Conservation (phyloP, 2,329 filamentous ascomycete genomes). For the Clathrospora elynae region DNA sequence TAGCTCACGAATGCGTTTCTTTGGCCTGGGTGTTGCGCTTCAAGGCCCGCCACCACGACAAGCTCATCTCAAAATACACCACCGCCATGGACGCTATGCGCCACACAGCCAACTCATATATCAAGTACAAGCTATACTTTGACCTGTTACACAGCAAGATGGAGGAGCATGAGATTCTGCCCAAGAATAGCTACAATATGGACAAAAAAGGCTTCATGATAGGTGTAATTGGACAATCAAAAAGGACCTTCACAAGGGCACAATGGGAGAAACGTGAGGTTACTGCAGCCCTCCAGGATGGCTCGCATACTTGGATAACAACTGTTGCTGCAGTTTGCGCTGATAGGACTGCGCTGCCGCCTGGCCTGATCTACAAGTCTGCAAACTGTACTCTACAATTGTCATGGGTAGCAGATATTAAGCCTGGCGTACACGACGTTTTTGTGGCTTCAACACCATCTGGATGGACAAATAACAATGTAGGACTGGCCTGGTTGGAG, state of each 20-base stretch:
- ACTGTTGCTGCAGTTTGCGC: constrained; percentile 16
- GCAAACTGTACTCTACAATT: too few species aligned
- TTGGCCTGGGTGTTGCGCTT: too few species aligned
- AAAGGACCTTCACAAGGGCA: constrained; percentile 10
- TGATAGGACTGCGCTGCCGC: constrained; percentile 13
- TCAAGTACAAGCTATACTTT: constrained; percentile 12
- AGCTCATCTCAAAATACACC: too few species aligned
- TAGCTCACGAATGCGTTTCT: too few species aligned
- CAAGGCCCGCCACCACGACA: too few species aligned
- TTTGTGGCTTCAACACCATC: neutral
- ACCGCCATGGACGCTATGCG: constrained; percentile 8
- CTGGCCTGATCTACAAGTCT: constrained; percentile 12
- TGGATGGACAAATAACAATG: neutral
- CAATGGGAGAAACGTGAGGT: neutral
- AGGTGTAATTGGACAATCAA: constrained; percentile 6
- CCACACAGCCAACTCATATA: constrained; percentile 7
- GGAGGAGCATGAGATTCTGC: constrained; percentile 7
- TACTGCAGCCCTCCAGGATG: constrained; percentile 7
- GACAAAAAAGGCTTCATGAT: constrained; percentile 13
- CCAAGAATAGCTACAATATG: constrained; percentile 15
- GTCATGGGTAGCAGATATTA: constrained; percentile 7
- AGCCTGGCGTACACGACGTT: neutral
- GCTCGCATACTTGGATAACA: constrained; percentile 9
- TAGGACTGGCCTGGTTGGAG: neutral
- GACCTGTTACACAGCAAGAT: constrained; percentile 12